A percentile compares a stretch with the other conserved stretches of the same genome.
Evolutionary conservation across 2,329 filamentous ascomycete genomes (phyloP).

Genomic region (Fusarium sp.): DNA sequence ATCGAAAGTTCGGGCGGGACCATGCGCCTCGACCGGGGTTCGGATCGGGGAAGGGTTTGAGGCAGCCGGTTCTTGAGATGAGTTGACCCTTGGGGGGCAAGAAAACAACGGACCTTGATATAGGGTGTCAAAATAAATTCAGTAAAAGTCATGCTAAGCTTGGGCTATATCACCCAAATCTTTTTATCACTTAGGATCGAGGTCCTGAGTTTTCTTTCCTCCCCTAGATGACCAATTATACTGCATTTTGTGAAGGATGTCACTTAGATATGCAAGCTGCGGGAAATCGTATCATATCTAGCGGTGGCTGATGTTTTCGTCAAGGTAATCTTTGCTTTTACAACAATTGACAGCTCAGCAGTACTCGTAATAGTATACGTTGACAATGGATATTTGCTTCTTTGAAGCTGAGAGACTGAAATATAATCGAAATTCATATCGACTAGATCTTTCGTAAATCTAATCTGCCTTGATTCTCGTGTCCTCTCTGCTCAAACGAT

Average conservation of each 20-base stretch:
- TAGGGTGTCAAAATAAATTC: too few relatives aligned
- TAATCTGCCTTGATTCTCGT: not conserved
- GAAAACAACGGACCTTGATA: too few relatives aligned
- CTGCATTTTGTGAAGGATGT: not conserved
- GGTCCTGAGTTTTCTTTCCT: too few relatives aligned
- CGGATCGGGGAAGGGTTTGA: constrained; percentile 7
- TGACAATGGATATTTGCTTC: not conserved
- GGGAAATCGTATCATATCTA: constrained; percentile 9
- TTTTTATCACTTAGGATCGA: too few relatives aligned
- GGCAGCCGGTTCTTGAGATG: not conserved
- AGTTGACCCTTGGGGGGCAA: not conserved
- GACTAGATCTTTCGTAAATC: not conserved
- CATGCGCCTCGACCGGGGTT: not conserved
- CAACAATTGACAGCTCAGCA: not conserved
- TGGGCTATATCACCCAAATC: too few relatives aligned
- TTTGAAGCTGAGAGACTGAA: constrained; percentile 2
- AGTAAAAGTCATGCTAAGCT: too few relatives aligned
- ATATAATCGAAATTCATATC: not conserved
- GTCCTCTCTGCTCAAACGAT: not conserved
- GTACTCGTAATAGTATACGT: not conserved
- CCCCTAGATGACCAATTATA: not conserved
- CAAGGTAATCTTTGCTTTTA: not conserved
- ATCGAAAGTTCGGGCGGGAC: constrained; percentile 6
- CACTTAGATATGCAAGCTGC: not conserved
- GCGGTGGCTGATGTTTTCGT: not conserved